Base-by-base conservation (phyloP, 441 rosid genomes). In the Metrosideros polymorpha region DNA sequence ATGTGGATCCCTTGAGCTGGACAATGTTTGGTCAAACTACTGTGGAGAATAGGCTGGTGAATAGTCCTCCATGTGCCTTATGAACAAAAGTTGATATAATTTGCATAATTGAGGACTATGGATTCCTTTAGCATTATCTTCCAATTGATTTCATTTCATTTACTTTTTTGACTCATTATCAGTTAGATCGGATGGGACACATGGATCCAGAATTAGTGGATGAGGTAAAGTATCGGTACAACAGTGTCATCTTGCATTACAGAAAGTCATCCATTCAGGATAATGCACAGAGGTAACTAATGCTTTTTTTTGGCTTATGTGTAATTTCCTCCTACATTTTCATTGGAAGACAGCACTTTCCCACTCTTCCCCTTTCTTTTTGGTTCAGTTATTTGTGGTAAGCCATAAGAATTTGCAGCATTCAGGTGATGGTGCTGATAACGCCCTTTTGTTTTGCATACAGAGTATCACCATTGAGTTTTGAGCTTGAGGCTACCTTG, bases 391-490 rank as follows among this genome's bases (percentile, higher is more conserved):
- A 25, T 85, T 85, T 71, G 42, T 52, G 42, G 75, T 55, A 22
- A 39, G 52, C 49, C 43, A 5, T 63, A 57, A 29, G 82, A 56
- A 30, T 45, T 47, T 55, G 54, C 7, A 8, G 25, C 52, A 59
- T 71, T 47, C 79, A 71, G 79, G 56, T 24, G n/a, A 61, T 61
- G 25, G 27, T 51, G 19, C 27, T 77, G 87, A 56, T 32, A 49
- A 45, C 4, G 8, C 51, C 55, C 50, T 79, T 85, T 82, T 71
- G 39, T 71, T 39, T 71, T 42, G 3, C 71, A 51, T 92, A 90
- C 95, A 96, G 98, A 90, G 99, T 98, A 89, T 98, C 99, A 35
- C 99, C 99, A 25, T 87, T 98, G 87, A 95, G 98, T 93, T 98
- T 98, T 94, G 99, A 96, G 89, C 98, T 98, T 66, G 99, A 98